Evolutionary conservation across 306 rosid genomes (phyloP).

Genomic region (Psophocarpus tetragonolobus): DNA sequence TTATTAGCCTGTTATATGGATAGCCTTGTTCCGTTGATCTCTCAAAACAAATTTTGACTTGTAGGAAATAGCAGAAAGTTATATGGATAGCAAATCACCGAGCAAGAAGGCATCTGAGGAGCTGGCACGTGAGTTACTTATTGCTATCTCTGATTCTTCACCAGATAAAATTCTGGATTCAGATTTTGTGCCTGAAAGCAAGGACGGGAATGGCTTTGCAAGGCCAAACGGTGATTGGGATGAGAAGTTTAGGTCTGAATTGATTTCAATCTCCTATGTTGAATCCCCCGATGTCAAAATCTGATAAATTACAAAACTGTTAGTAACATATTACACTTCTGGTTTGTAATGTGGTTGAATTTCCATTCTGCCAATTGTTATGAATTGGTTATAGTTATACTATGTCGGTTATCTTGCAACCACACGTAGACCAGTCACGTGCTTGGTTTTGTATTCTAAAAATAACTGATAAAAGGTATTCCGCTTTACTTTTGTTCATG

Average conservation of each 20-base stretch:
- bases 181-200: conserved; percentile 23
- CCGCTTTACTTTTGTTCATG: not conserved
- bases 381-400: not conserved
- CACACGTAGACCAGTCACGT: not conserved
- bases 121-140: conserved; percentile 44
- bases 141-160: conserved; percentile 39
- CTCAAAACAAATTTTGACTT: conserved; percentile 13
- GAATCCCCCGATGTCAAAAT: conserved; percentile 38
- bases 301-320: conserved; percentile 19
- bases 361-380: not conserved
- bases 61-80: conserved; percentile 36
- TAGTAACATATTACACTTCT: not conserved
- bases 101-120: conserved; percentile 37
- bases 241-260: conserved; percentile 41
- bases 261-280: conserved; percentile 45
- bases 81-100: conserved; percentile 44
- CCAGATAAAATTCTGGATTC: conserved; percentile 38
- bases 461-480: not conserved
- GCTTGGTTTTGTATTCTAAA: not conserved
- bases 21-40: too few species aligned
- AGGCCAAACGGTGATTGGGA: conserved; percentile 17
- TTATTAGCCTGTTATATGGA: too few species aligned
- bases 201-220: conserved; percentile 25
- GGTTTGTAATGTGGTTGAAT: not conserved
- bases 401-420: not conserved